phyloP scores from a whole-genome alignment of 345 rosid species.

The Populus alba region DNA sequence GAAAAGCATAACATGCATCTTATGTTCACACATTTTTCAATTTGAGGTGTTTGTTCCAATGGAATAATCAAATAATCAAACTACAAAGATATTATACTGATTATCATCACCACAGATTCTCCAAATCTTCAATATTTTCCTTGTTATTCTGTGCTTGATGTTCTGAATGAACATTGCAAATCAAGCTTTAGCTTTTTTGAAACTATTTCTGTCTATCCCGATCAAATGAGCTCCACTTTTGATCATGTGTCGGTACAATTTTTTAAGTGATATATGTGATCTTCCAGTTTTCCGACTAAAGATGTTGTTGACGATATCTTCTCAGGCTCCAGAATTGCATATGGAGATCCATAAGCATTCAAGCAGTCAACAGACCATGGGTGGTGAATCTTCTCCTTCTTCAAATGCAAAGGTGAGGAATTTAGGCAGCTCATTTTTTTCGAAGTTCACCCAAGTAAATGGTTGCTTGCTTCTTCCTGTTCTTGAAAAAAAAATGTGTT shows the following conservation, averaged over 20 bases:
- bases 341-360: conserved; percentile 19
- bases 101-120: background rate
- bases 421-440: background rate
- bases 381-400: conserved; percentile 20
- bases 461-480: background rate
- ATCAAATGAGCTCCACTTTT: background rate
- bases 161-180: background rate
- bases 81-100: background rate
- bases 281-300: background rate
- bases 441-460: background rate
- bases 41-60: background rate
- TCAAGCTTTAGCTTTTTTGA: background rate
- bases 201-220: background rate
- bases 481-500: background rate
- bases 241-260: background rate
- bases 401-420: conserved; percentile 21
- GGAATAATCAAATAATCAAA: background rate
- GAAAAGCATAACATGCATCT: background rate
- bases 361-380: conserved; percentile 14
- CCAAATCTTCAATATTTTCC: background rate
- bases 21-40: background rate
- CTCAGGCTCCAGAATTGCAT: conserved; percentile 31
- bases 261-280: background rate
- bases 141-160: background rate
- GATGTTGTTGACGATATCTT: background rate